Percentiles rank a stretch among this genome's conserved stretches.
Conservation (phyloP, 371 early-diverging fungal species). For the Mortierella sp. region DNA sequence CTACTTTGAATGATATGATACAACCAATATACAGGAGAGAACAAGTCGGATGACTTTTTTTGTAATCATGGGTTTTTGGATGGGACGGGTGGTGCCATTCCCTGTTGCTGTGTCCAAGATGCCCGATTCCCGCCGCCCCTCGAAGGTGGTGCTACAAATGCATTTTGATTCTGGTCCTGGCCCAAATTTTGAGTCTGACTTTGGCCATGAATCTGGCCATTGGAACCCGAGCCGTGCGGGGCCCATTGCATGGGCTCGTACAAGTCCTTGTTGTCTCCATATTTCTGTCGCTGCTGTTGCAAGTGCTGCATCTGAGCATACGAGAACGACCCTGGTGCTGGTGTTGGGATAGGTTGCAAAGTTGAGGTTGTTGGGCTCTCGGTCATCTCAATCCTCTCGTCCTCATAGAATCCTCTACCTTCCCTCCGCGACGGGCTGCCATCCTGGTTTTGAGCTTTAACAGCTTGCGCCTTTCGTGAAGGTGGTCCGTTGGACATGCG, state of each 20-base stretch:
- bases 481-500: constrained; percentile 40
- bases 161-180: background rate
- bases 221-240: constrained; percentile 1
- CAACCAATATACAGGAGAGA: too few species aligned
- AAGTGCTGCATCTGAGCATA: constrained; percentile 42
- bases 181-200: background rate
- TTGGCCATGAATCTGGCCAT: background rate
- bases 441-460: background rate
- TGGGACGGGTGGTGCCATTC: constrained; percentile 6
- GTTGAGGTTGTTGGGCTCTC: constrained; percentile 15
- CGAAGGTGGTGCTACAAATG: background rate
- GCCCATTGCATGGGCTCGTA: constrained; percentile 41
- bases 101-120: background rate
- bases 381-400: constrained; percentile 43
- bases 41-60: too few species aligned
- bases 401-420: background rate
- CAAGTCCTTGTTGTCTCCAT: constrained; percentile 33
- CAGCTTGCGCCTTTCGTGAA: background rate
- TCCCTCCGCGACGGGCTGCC: background rate
- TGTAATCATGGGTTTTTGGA: constrained; percentile 13
- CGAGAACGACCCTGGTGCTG: constrained; percentile 31
- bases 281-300: constrained; percentile 28
- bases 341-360: constrained; percentile 1
- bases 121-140: background rate
- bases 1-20: too few species aligned